Conservation (phyloP, 2,329 filamentous ascomycete genomes). For the Xylaria sp. region DNA sequence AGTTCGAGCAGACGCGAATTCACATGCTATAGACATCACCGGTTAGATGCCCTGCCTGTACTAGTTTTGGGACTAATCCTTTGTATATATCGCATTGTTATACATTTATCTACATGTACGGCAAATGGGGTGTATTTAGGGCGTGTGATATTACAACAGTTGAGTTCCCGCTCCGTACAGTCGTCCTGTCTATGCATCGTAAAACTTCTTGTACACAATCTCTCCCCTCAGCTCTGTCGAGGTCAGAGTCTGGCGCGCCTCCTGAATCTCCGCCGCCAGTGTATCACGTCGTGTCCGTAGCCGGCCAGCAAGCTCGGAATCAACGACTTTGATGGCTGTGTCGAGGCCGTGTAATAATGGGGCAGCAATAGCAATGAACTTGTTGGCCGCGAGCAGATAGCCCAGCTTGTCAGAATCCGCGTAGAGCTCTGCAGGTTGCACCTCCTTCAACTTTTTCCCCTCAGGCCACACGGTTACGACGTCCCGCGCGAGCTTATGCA, state of each 20-base stretch:
- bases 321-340: conserved; percentile 54
- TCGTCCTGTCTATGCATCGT: conserved; percentile 31
- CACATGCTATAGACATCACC: not conserved
- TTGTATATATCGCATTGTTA: conserved; percentile 39
- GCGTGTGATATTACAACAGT: conserved; percentile 36
- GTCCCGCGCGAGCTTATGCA: conserved; percentile 51
- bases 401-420: conserved; percentile 39
- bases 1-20: not conserved
- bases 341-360: conserved; percentile 58
- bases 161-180: not conserved
- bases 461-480: conserved; percentile 56
- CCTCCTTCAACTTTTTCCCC: conserved; percentile 49
- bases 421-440: conserved; percentile 52
- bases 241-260: conserved; percentile 39
- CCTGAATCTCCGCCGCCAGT: conserved; percentile 52
- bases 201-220: conserved; percentile 49
- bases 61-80: conserved; percentile 4
- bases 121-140: not conserved
- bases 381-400: conserved; percentile 51
- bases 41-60: conserved; percentile 7
- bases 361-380: conserved; percentile 50
- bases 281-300: conserved; percentile 54
- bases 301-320: conserved; percentile 50
- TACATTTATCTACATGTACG: conserved; percentile 29
- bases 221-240: conserved; percentile 38